Base-by-base conservation (phyloP, 2,329 filamentous ascomycete genomes). In the Botryotinia narcissicola region DNA sequence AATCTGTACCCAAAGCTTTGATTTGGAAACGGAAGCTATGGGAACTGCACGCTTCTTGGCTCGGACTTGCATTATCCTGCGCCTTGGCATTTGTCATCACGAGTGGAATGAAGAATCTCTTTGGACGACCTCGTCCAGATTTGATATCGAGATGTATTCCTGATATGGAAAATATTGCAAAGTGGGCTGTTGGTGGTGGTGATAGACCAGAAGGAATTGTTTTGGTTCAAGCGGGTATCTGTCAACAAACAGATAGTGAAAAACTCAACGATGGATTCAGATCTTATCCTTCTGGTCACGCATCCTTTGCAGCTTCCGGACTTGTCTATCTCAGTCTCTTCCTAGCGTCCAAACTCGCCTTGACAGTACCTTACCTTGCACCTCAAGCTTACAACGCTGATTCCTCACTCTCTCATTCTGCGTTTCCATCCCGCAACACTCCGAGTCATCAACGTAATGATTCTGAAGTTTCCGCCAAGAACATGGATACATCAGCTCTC, bases 311-410 rank as follows among this genome's bases (percentile, higher is more conserved):
- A 7, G 93, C 93, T 78, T 91, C 91, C 18, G 95, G 95, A 1
- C 84, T 98, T 70, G 88, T 94, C 71, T 97, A 98, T 81, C 87
- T 97, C 25, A 92, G 92, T 2, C 88, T 98, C 69, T 98, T 94
- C 85, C 87, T 98, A 35, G 93, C 93, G 77, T 92, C 91, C 82
- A 95, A 95, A 81, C 92, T 95, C 79, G 88, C 90, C 74, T 90
- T 95, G 75, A 91, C 89, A 16, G 86, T 94, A 46, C 92, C 93
- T 1, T 93, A 91, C 81, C 87, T 93, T 16, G 85, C 87, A 10
- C 85, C 85, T 0, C 83, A 84, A 20, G 81, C 83, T 3, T 84
- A 84, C 73, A 81, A 83, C 54, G 81, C 81, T 72, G 86, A 89
- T 74, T 85, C 85, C 72, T 82, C 84, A 32, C n/a, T 32, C 60